Percentiles rank a stretch among this genome's conserved stretches.
These are phyloP conservation scores for Sextonia rubra DNA, from an alignment of 164 flowering plant genomes.

Conservation along the genomic window DNA sequence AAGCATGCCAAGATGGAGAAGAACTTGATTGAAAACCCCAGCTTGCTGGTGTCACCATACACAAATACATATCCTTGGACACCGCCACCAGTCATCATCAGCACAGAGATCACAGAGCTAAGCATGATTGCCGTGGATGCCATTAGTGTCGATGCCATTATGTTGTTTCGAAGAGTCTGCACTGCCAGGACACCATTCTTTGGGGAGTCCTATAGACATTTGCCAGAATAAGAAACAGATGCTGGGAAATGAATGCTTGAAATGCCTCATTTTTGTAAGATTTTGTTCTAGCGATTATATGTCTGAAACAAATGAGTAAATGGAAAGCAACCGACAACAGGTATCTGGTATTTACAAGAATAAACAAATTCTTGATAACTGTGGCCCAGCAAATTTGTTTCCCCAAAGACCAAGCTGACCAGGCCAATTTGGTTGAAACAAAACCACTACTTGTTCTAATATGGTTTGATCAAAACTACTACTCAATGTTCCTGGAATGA, in stretches of 20 bases:
- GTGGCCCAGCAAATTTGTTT: too few relatives aligned
- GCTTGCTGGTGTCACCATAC: conserved; percentile 43
- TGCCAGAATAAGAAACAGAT: not conserved
- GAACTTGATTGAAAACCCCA: conserved; percentile 56
- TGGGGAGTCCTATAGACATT: conserved; percentile 12
- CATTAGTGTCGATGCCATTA: conserved; percentile 27
- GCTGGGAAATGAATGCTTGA: too few relatives aligned
- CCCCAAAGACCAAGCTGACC: too few relatives aligned
- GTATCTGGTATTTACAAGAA: too few relatives aligned
- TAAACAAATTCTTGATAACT: too few relatives aligned
- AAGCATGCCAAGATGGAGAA: conserved; percentile 69
- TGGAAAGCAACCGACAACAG: too few relatives aligned
- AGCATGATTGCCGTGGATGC: conserved; percentile 23
- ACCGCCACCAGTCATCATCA: conserved; percentile 41
- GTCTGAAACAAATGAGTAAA: too few relatives aligned
- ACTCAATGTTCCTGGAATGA: too few relatives aligned
- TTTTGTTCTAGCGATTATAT: too few relatives aligned
- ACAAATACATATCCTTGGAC: conserved; percentile 3
- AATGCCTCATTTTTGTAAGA: not conserved
- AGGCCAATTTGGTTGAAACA: not conserved
- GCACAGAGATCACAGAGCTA: conserved; percentile 63
- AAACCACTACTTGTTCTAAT: too few relatives aligned
- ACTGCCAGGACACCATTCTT: conserved; percentile 25
- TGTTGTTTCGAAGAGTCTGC: conserved; percentile 19
- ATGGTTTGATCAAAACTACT: too few relatives aligned